phyloP scores from a whole-genome alignment of 2,329 filamentous ascomycete species.

The Colletotrichum brevisporum region DNA sequence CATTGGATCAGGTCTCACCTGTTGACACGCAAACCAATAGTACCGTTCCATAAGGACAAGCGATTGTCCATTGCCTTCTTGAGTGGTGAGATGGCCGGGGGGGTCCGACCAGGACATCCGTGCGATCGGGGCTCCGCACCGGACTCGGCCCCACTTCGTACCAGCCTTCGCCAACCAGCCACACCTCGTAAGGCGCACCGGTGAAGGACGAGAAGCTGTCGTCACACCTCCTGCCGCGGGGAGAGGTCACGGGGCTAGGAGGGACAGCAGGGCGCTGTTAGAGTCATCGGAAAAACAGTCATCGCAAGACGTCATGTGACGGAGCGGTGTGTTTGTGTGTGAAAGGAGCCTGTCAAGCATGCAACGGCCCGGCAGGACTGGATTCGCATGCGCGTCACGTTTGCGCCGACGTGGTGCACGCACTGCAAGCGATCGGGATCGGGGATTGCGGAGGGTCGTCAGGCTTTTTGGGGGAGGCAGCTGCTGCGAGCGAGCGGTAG shows the following conservation, averaged over 20 bases:
- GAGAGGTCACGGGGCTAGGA: neutral
- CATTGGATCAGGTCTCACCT: neutral
- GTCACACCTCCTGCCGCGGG: neutral
- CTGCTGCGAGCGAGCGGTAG: neutral
- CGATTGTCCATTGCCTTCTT: too few relatives aligned
- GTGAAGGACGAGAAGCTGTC: neutral
- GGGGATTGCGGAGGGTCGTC: conserved; percentile 8
- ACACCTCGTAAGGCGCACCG: conserved; percentile 10
- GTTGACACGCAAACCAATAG: too few relatives aligned
- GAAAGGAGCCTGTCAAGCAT: neutral
- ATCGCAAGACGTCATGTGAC: conserved; percentile 5
- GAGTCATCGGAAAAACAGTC: neutral
- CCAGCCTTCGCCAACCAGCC: conserved; percentile 22
- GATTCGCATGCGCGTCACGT: neutral
- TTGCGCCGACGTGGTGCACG: neutral
- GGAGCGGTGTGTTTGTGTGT: conserved; percentile 5
- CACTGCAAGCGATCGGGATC: conserved; percentile 7
- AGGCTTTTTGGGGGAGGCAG: neutral
- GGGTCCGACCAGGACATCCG: conserved; percentile 10
- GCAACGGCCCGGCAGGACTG: conserved; percentile 16
- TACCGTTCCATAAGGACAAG: too few relatives aligned
- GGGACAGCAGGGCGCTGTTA: neutral
- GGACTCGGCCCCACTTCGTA: conserved; percentile 8
- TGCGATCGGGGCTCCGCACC: conserved; percentile 2
- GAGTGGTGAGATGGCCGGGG: neutral